Evolutionary conservation across 495 filamentous ascomycete species (phyloP).

Genomic region (Penicillium samsonianum): DNA sequence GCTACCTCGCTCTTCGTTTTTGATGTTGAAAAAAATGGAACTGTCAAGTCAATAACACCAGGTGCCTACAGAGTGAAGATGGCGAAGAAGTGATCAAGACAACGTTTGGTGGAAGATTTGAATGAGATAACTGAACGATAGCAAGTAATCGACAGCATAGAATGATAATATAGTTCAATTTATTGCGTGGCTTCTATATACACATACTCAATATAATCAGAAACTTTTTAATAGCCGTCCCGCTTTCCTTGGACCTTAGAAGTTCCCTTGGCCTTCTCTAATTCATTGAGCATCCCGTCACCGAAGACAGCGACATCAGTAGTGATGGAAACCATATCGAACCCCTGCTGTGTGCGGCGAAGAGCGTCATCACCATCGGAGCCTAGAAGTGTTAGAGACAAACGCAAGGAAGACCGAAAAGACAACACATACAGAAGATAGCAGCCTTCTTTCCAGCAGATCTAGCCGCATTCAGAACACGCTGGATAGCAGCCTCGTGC

Average conservation of each 20-base stretch:
- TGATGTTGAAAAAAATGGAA: constrained; percentile 31
- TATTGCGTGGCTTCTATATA: constrained; percentile 1
- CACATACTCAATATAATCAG: neutral
- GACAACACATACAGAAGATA: constrained; percentile 63
- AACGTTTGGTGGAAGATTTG: neutral
- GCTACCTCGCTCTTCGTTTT: constrained; percentile 37
- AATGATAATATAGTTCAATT: neutral
- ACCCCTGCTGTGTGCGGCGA: constrained; percentile 65
- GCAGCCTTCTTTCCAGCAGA: constrained; percentile 72
- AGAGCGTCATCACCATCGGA: constrained; percentile 64
- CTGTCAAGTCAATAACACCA: constrained; percentile 29
- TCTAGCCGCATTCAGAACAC: constrained; percentile 61
- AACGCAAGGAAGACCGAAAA: neutral
- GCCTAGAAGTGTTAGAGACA: constrained; percentile 23
- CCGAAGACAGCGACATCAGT: constrained; percentile 60
- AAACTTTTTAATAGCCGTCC: constrained; percentile 3
- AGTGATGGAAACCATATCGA: constrained; percentile 71
- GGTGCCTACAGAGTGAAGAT: constrained; percentile 17
- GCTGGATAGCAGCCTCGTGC: constrained; percentile 63
- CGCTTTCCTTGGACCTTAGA: constrained; percentile 11
- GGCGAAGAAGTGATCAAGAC: constrained; percentile 1
- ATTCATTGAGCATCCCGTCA: constrained; percentile 36
- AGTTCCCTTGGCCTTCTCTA: constrained; percentile 35
- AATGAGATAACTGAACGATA: too few relatives aligned
- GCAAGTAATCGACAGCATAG: neutral